Evolutionary conservation across 192 early-diverging fungal genomes (phyloP), one percentile per base, ranked within the genome.

Genomic region (Backusella luteola): DNA sequence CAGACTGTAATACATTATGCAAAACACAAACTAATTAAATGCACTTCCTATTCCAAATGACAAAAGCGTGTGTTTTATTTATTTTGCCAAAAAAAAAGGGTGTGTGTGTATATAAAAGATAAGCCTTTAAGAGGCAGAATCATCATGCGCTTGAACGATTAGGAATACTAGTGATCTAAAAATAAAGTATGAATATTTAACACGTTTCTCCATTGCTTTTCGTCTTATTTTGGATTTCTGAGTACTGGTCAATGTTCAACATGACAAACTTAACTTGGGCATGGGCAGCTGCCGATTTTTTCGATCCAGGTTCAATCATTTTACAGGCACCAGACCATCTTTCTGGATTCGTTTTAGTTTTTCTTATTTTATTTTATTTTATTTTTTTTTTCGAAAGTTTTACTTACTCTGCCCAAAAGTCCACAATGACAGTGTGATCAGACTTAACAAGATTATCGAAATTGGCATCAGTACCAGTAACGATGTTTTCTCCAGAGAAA

Each of bases 311-410:
- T 8, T 88, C 90, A 6, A 96, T 80, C 77, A 93, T 81, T 44
- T 89, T 90, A 85, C 95, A 97, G 17, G 94, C 93, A 67, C 89
- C 88, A 80, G 94, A 94, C 94, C 95, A 97, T 41, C 91, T 90
- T 59, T 90, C 52, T 36, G 23, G 4, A 17, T 42, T 35, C 2
- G 8, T 52, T 41, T 49, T 23, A 26, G 8, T 3, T 19, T 63
- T 21, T n/a, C n/a, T n/a, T n/a, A n/a, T n/a, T n/a, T n/a, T n/a
- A n/a, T n/a, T n/a, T n/a, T n/a, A n/a, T n/a, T n/a, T n/a, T n/a
- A n/a, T 19, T 7, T 29, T 3, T 36, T 29, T 29, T 29, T 29
- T 29, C 29, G 0, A 32, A 19, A 11, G 9, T 39, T 39, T 39
- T 7, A 8, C 86, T 83, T 84, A 93, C 91, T 87, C 78, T 71